Conservation (phyloP, 169 alveolate genomes). For the Plasmodium gonderi region DNA sequence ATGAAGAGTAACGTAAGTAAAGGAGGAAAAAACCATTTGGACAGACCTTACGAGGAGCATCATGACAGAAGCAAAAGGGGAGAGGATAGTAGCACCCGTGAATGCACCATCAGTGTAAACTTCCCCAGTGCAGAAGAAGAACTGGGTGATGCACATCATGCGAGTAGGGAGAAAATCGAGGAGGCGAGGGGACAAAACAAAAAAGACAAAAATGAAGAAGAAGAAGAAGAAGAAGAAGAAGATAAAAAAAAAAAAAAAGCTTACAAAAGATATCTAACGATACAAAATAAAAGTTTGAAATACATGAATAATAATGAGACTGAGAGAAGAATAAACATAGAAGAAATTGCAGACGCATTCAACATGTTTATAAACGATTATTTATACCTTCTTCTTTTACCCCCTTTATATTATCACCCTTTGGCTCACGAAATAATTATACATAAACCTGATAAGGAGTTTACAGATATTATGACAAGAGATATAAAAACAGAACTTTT, state of each 20-base stretch:
- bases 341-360: slow-evolving; percentile 8
- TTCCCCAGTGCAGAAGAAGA: too few species aligned
- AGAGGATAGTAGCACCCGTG: too few species aligned
- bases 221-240: too few species aligned
- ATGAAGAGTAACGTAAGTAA: neutral
- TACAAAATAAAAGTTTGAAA: slow-evolving; percentile 14
- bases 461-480: slow-evolving; percentile 58
- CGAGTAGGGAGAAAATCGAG: neutral
- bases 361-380: slow-evolving; percentile 42
- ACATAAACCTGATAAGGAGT: slow-evolving; percentile 57
- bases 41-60: too few species aligned
- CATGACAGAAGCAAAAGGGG: too few species aligned
- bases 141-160: neutral
- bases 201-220: neutral
- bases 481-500: slow-evolving; percentile 49
- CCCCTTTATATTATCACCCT: slow-evolving; percentile 51
- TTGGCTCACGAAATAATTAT: slow-evolving; percentile 30
- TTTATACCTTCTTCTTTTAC: slow-evolving; percentile 23
- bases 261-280: slow-evolving; percentile 36
- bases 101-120: too few species aligned
- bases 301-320: neutral
- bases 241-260: slow-evolving; percentile 23
- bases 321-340: neutral
- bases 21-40: too few species aligned
- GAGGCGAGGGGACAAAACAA: neutral